A percentile compares a stretch with the other conserved stretches of the same genome.
These are phyloP conservation scores for Phallus indusiatus DNA, from an alignment of 768 basidiomycete species.

Conservation along the genomic window DNA sequence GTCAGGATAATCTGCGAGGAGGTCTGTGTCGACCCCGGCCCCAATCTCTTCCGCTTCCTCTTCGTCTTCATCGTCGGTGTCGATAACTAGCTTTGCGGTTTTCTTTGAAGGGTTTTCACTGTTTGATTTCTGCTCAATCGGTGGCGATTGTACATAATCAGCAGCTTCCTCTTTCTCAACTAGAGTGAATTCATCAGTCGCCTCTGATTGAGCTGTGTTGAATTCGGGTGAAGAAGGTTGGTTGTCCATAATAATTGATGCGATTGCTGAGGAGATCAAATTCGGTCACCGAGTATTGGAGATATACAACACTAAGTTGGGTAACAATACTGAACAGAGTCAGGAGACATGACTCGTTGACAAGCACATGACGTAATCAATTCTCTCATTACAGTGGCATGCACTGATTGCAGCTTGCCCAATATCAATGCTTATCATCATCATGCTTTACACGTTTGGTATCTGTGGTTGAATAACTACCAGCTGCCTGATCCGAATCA, in stretches of 20 bases:
- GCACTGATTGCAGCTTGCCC: too few species aligned
- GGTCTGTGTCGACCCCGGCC: constrained; percentile 34
- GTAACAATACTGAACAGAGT: too few species aligned
- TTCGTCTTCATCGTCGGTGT: constrained; percentile 37
- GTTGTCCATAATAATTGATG: background rate
- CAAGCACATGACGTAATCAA: too few species aligned
- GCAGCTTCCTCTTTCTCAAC: background rate
- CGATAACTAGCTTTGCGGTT: background rate
- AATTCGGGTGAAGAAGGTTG: background rate
- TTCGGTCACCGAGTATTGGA: background rate
- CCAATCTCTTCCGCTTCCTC: constrained; percentile 14
- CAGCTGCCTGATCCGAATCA: constrained; percentile 36
- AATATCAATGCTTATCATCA: background rate
- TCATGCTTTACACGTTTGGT: constrained; percentile 30
- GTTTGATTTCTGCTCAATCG: background rate
- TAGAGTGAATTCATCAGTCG: constrained; percentile 2
- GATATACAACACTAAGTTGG: too few species aligned
- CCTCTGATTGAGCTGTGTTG: background rate
- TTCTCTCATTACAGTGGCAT: too few species aligned
- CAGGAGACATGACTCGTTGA: too few species aligned
- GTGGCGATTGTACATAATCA: background rate
- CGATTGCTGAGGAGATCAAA: background rate
- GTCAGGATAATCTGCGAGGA: constrained; percentile 70
- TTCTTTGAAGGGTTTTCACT: background rate
- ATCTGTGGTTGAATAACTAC: constrained; percentile 64